phyloP scores from a whole-genome alignment of 1,284 basidiomycete species.

The Ustilago esculenta region DNA sequence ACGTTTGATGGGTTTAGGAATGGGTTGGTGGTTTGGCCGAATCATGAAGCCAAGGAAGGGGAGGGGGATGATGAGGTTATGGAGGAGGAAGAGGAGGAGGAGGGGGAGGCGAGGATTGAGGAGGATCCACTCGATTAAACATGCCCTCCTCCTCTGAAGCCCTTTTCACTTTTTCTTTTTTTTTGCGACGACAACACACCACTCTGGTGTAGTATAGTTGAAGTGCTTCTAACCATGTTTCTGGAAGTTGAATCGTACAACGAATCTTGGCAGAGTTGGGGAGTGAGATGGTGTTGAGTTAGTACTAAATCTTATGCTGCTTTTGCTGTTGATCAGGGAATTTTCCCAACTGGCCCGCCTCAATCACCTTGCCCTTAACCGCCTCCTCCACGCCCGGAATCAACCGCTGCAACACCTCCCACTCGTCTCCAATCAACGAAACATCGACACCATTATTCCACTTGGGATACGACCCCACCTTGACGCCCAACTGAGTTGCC shows the following conservation, averaged over 20 bases:
- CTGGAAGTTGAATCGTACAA: too few species aligned
- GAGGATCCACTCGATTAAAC: constrained; percentile 54
- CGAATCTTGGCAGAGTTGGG: too few species aligned
- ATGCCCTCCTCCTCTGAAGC: too few species aligned
- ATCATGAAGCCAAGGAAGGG: constrained; percentile 72
- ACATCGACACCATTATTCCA: constrained; percentile 76
- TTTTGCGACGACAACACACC: too few species aligned
- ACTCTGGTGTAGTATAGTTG: too few species aligned
- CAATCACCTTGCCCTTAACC: constrained; percentile 70
- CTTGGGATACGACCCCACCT: constrained; percentile 76
- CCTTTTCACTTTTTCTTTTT: too few species aligned
- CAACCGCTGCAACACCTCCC: constrained; percentile 31
- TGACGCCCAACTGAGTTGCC: constrained; percentile 79
- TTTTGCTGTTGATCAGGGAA: constrained; percentile 3
- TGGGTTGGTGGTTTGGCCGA: constrained; percentile 81
- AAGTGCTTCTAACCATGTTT: background rate
- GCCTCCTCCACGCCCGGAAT: constrained; percentile 68
- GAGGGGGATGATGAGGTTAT: constrained; percentile 55
- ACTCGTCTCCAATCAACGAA: constrained; percentile 78
- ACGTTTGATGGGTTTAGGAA: constrained; percentile 86
- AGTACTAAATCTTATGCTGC: constrained; percentile 34
- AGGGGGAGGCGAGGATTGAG: constrained; percentile 40
- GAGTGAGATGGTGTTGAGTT: too few species aligned
- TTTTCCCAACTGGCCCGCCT: constrained; percentile 68
- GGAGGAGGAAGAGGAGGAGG: constrained; percentile 62